Base-by-base conservation (phyloP, 768 basidiomycete genomes). In the Pisolithus sp. region DNA sequence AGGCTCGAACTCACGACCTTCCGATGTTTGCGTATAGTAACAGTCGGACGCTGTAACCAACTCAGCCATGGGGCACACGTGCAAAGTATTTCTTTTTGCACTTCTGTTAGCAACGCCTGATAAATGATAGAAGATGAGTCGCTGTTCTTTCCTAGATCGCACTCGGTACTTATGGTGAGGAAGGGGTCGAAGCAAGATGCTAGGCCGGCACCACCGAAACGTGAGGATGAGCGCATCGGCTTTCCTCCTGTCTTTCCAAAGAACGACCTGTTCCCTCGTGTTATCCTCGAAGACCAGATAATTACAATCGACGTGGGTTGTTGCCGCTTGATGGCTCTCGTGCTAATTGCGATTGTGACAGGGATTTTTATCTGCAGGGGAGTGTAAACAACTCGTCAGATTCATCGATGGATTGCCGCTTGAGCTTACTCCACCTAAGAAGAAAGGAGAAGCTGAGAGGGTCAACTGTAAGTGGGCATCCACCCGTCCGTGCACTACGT, bases 1-100 rank as follows among this genome's bases (percentile, higher is more conserved):
- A 82, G 80, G 76, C 74, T 81, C 74, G 80, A 81, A 81, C 81
- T 80, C 76, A 76, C 75, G 79, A 81, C 77, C 78, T 80, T 80
- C 76, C 78, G 78, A 80, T 79, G 62, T 18, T 23, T 13, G n/a
- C 6, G 28, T 17, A 7, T 15, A 47, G 17, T 82, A 82, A 83
- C 81, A 82, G 81, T 83, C 81, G 80, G 81, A 82, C 81, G 80
- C 81, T 77, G 74, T 78, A 73, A 78, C 77, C 76, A 77, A 77
- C 77, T 78, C 72, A 77, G 77, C 76, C 76, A 79, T 74, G 77
- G 77, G 76, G 76, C 76, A 79, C 34, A 34, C 13, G 13, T 5
- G 12, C 13, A 15, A 34, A 15, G 1, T 3, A 13, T 13, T 34
- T 3, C 4, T 5, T 34, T 15, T 9, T 8, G 7, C 7, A 8